A percentile compares a stretch with the other conserved stretches of the same genome.
Evolutionary conservation across 768 basidiomycete genomes (phyloP).

Genomic region (Tricholoma hemisulphureum): DNA sequence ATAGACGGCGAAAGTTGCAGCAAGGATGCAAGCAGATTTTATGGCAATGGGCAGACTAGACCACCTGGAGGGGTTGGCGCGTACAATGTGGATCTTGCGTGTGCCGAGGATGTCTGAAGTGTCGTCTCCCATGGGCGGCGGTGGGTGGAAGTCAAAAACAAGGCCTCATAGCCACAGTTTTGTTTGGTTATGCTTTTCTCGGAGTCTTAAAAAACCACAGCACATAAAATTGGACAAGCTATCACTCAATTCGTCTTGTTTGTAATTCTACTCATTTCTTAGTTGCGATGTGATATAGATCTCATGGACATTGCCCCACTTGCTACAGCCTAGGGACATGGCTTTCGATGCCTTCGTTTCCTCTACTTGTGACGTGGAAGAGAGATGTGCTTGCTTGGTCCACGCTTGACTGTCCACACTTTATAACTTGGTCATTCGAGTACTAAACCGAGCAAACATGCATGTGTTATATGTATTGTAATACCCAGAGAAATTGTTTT

Average conservation of each 20-base stretch:
- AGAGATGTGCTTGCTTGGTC: conserved; percentile 51
- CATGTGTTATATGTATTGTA: too few species aligned
- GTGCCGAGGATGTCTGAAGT: conserved; percentile 72
- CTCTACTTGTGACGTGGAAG: conserved; percentile 76
- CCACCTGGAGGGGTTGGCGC: conserved; percentile 29
- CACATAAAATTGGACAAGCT: conserved; percentile 1
- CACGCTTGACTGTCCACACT: conserved; percentile 73
- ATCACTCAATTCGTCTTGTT: background rate
- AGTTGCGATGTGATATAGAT: conserved; percentile 1
- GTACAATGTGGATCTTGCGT: conserved; percentile 39
- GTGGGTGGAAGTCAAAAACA: conserved; percentile 36
- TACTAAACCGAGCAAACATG: conserved; percentile 69
- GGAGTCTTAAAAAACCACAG: conserved; percentile 17
- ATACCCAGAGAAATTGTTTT: too few species aligned
- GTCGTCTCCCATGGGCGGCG: conserved; percentile 59
- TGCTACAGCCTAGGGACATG: conserved; percentile 75
- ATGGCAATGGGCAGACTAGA: conserved; percentile 40
- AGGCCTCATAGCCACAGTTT: conserved; percentile 23
- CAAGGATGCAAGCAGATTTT: conserved; percentile 35
- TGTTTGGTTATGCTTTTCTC: conserved; percentile 36
- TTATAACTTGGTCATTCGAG: conserved; percentile 62
- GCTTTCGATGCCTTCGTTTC: conserved; percentile 73
- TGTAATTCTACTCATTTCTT: background rate
- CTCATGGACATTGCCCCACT: conserved; percentile 41
- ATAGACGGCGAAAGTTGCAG: conserved; percentile 38